Percentiles rank a stretch among this genome's conserved stretches.
These are phyloP conservation scores for Fusarium sulawesiense DNA, from an alignment of 2,329 filamentous ascomycete species.

Conservation along the genomic window DNA sequence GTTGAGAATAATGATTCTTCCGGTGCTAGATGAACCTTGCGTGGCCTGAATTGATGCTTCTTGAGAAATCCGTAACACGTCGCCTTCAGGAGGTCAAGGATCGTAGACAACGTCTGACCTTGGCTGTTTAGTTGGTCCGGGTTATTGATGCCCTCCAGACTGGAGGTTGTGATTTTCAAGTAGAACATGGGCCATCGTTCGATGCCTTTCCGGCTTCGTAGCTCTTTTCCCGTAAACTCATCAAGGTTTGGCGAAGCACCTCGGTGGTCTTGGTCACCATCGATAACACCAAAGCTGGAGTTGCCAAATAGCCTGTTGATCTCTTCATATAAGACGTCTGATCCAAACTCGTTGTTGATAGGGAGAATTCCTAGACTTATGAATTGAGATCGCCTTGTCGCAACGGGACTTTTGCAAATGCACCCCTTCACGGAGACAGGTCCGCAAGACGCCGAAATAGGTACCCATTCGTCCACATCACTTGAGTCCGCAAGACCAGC, in stretches of 20 bases:
- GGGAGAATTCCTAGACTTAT: constrained; percentile 81
- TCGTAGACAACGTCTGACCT: constrained; percentile 60
- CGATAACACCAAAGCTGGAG: constrained; percentile 79
- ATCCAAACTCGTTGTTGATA: constrained; percentile 64
- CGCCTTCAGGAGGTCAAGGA: constrained; percentile 71
- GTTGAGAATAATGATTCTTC: constrained; percentile 46
- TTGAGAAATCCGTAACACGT: constrained; percentile 80
- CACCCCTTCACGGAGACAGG: constrained; percentile 74
- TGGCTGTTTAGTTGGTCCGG: constrained; percentile 57
- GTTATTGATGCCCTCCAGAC: constrained; percentile 50
- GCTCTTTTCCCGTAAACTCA: constrained; percentile 62
- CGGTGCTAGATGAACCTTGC: constrained; percentile 41
- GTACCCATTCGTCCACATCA: constrained; percentile 72
- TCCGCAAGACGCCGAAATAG: constrained; percentile 73
- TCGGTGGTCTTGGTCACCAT: constrained; percentile 57
- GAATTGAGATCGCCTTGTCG: constrained; percentile 81
- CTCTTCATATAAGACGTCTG: constrained; percentile 78
- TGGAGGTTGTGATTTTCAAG: constrained; percentile 68
- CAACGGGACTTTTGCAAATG: constrained; percentile 76
- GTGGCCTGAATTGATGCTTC: constrained; percentile 75
- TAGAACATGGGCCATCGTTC: constrained; percentile 93
- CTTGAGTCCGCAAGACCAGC: constrained; percentile 69
- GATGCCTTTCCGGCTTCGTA: constrained; percentile 67
- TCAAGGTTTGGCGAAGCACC: constrained; percentile 54
- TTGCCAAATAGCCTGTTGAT: constrained; percentile 81